Evolutionary conservation across 2,329 filamentous ascomycete genomes (phyloP), one percentile per base, ranked within the genome.

Genomic region (Apiospora koreana): DNA sequence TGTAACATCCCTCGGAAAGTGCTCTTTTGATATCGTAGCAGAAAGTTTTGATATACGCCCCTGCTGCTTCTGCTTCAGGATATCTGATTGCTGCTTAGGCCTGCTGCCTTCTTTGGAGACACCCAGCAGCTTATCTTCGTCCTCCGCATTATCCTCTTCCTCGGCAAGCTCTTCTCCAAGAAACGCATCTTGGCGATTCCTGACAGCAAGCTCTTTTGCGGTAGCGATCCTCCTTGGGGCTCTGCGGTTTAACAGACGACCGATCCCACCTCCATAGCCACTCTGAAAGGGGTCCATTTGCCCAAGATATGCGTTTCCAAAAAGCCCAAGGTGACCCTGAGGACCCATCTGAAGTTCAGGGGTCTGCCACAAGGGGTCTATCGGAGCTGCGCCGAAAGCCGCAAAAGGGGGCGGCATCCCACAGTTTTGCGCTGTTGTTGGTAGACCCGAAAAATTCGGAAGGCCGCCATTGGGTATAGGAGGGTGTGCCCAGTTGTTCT

Each of bases 291-390:
- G 38, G 12, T 45, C 28, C 38, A 45, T 25, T 4, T 66, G 38
- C 25, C 38, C 64, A 18, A 9, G 8, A 54, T 38, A 38, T 68
- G 28, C 2, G 45, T 48, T 54, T 12, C 16, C 43, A 54, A 54
- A 68, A 50, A 50, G 35, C n/a, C 66, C 66, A 10, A 41, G 21
- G 35, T 28, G 45, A 9, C 31, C 16, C 21, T 68, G 66, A 42
- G 31, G n/a, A 41, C 35, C 45, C 48, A 25, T 31, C 48, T 69
- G 76, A 9, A 83, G 72, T 6, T 80, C 80, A 1, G 83, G 83
- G 0, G 75, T 75, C 35, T 77, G 77, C 83, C 83, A 85, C 0
- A 76, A 72, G 3, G 83, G 79, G 67, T 85, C 83, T 48, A 38
- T 10, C 21, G 45, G 31, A 25, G 77, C 69, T 12, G 73, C 54